A percentile compares a stretch with the other conserved stretches of the same genome.
Conservation (phyloP, 129 eudicot genomes). For the Ambrosia trifida region DNA sequence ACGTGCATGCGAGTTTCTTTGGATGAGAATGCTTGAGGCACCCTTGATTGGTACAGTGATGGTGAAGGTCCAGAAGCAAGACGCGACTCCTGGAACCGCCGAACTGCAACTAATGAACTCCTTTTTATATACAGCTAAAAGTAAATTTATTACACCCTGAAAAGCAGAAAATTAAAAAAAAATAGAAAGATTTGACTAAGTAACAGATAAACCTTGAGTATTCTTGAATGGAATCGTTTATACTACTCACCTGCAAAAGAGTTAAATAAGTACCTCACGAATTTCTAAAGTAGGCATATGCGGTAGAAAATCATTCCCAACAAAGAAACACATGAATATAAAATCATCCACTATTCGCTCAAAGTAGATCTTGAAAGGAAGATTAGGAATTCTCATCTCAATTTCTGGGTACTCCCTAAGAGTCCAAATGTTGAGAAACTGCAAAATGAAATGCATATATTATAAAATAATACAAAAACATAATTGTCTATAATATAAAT, state of each 20-base stretch:
- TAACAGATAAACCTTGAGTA: background rate
- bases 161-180: constrained; percentile 9
- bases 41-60: constrained; percentile 69
- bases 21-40: constrained; percentile 32
- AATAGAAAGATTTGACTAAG: background rate
- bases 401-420: constrained; percentile 86
- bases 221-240: background rate
- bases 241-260: background rate
- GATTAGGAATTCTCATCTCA: constrained; percentile 89
- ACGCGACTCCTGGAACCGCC: constrained; percentile 89
- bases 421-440: constrained; percentile 95
- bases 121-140: constrained; percentile 88
- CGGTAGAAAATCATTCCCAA: constrained; percentile 92
- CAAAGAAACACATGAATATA: constrained; percentile 97
- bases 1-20: constrained; percentile 57
- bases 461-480: background rate
- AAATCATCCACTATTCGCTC: constrained; percentile 93
- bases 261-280: constrained; percentile 70
- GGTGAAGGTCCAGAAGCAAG: constrained; percentile 90
- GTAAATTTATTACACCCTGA: constrained; percentile 93
- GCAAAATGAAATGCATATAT: constrained; percentile 41
- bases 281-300: constrained; percentile 99
- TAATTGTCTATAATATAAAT: background rate
- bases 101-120: constrained; percentile 88
- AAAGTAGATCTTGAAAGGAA: constrained; percentile 61